These are phyloP conservation scores for Colletotrichum agaves DNA, from an alignment of 2,329 filamentous ascomycete genomes.

Conservation along the genomic window DNA sequence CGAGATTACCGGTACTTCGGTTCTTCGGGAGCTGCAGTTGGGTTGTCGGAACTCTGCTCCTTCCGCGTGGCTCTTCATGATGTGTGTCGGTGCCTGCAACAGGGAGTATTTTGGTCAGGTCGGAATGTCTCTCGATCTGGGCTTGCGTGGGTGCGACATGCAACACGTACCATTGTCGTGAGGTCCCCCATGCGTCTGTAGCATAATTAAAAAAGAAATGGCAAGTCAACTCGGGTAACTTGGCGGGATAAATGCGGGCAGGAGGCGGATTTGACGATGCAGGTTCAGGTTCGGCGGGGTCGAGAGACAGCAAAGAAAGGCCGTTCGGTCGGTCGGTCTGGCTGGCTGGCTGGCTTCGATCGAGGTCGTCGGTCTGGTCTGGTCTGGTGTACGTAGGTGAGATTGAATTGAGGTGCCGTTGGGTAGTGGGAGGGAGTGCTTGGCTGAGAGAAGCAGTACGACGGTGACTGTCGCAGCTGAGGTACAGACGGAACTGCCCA, in stretches of 20 bases:
- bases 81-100: constrained; percentile 53
- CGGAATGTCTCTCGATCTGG: constrained; percentile 8
- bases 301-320: constrained; percentile 21
- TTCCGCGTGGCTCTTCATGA: constrained; percentile 54
- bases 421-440: constrained; percentile 3
- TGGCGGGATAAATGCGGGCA: constrained; percentile 28
- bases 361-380: constrained; percentile 28
- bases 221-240: constrained; percentile 25
- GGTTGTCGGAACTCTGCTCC: constrained; percentile 55
- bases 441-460: constrained; percentile 18
- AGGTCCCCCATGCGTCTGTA: constrained; percentile 55
- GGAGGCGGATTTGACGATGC: constrained; percentile 35
- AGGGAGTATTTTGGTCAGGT: constrained; percentile 39
- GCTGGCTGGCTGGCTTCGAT: constrained; percentile 16
- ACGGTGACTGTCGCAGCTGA: constrained; percentile 31
- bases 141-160: constrained; percentile 7
- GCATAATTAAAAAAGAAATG: constrained; percentile 50
- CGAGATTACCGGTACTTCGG: constrained; percentile 72
- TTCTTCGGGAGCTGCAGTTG: constrained; percentile 70
- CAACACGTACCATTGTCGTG: constrained; percentile 52
- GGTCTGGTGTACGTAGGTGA: constrained; percentile 16
- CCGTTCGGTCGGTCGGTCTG: constrained; percentile 3
- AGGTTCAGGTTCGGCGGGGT: constrained; percentile 37
- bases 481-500: constrained; percentile 28
- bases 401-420: constrained; percentile 24